phyloP scores from a whole-genome alignment of 2,329 filamentous ascomycete species.

The Diaporthe ampelina region DNA sequence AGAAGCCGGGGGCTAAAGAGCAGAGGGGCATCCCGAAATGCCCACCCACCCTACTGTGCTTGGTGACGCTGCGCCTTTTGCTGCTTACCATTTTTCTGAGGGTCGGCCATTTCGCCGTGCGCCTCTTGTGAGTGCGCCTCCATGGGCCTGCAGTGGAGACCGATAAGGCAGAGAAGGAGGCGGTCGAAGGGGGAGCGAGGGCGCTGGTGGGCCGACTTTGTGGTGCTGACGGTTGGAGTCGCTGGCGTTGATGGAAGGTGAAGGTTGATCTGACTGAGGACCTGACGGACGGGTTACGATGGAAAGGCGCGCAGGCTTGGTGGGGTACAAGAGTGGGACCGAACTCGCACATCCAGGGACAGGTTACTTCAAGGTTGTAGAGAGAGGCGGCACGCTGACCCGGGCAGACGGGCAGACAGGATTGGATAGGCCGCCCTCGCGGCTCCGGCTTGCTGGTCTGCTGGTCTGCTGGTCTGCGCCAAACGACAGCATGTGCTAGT shows the following conservation, averaged over 20 bases:
- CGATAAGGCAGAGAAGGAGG: not conserved
- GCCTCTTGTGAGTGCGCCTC: slow-evolving; percentile 41
- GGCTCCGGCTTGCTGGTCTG: not conserved
- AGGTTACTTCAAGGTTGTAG: not conserved
- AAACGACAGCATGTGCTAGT: slow-evolving; percentile 7
- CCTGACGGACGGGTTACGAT: slow-evolving; percentile 28
- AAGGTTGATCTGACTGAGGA: slow-evolving; percentile 38
- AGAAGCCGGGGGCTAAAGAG: slow-evolving; percentile 29
- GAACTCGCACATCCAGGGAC: not conserved
- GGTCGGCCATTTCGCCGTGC: slow-evolving; percentile 35
- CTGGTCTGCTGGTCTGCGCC: not conserved
- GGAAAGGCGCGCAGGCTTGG: slow-evolving; percentile 23
- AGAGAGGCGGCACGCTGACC: slow-evolving; percentile 9
- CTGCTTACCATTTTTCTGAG: slow-evolving; percentile 38
- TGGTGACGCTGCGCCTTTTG: slow-evolving; percentile 21
- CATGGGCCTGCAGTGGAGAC: slow-evolving; percentile 27
- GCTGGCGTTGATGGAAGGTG: slow-evolving; percentile 25
- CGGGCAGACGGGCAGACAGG: slow-evolving; percentile 4
- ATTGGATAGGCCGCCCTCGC: slow-evolving; percentile 7
- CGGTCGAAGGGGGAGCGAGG: slow-evolving; percentile 11
- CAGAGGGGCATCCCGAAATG: slow-evolving; percentile 31
- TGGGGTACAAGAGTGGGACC: slow-evolving; percentile 34
- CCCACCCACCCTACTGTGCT: not conserved
- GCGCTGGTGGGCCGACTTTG: slow-evolving; percentile 15
- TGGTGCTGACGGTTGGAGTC: slow-evolving; percentile 37